These are phyloP conservation scores for Cutaneotrichosporon curvatum DNA, from an alignment of 1,284 basidiomycete species.

Conservation along the genomic window DNA sequence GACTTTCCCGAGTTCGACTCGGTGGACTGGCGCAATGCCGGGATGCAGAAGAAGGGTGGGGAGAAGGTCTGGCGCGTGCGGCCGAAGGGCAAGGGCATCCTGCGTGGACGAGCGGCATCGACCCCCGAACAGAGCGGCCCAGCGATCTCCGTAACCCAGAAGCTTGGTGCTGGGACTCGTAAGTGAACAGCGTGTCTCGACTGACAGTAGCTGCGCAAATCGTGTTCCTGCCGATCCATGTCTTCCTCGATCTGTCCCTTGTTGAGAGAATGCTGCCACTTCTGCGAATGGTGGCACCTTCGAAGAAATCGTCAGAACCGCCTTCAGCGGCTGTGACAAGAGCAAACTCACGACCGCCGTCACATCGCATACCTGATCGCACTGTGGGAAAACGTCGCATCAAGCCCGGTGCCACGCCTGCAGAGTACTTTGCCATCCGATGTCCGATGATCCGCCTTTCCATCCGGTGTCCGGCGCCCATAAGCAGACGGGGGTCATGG, in stretches of 20 bases:
- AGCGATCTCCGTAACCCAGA: conserved; percentile 17
- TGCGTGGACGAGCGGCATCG: conserved; percentile 21
- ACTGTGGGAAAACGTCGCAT: not conserved
- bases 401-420: not conserved
- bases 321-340: not conserved
- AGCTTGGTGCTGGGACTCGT: conserved; percentile 9
- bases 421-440: conserved; percentile 7
- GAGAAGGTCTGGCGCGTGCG: conserved; percentile 40
- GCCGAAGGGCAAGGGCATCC: conserved; percentile 26
- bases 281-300: conserved; percentile 30
- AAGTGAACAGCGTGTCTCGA: conserved; percentile 11
- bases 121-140: conserved; percentile 13
- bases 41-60: conserved; percentile 20
- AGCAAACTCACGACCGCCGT: too few species aligned
- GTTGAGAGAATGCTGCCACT: conserved; percentile 44
- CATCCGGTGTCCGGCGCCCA: conserved; percentile 43
- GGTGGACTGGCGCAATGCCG: conserved; percentile 42
- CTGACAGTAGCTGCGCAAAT: conserved; percentile 22
- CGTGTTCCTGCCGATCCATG: conserved; percentile 56
- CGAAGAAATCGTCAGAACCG: not conserved
- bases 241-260: conserved; percentile 64
- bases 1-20: conserved; percentile 38
- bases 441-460: conserved; percentile 38
- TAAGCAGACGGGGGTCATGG: conserved; percentile 35
- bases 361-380: too few species aligned